These are phyloP conservation scores for Flaveria ramosissima DNA, from an alignment of 129 eudicot species.

Conservation along the genomic window DNA sequence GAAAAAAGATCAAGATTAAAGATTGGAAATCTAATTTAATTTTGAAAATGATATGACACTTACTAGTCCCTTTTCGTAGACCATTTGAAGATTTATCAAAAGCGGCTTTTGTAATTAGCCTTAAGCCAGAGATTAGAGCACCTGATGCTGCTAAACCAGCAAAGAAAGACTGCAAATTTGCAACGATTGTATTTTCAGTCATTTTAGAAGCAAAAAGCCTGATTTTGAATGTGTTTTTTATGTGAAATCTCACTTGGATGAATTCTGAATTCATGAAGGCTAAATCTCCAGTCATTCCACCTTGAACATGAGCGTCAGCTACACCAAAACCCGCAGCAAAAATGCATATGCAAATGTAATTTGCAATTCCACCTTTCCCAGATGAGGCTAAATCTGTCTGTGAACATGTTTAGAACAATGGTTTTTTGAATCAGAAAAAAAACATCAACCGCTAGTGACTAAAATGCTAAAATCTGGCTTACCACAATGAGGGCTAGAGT, in stretches of 20 bases:
- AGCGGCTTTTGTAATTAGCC: slow-evolving; percentile 60
- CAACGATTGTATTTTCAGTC: neutral
- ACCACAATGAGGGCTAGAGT: slow-evolving; percentile 61
- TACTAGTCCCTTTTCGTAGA: slow-evolving; percentile 63
- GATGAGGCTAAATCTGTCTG: slow-evolving; percentile 59
- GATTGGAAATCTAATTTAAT: neutral
- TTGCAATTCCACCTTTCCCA: slow-evolving; percentile 60
- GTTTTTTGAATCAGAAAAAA: neutral
- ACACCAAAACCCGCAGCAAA: slow-evolving; percentile 54
- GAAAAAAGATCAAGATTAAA: slow-evolving; percentile 5
- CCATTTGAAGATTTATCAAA: slow-evolving; percentile 52
- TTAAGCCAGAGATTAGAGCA: slow-evolving; percentile 52
- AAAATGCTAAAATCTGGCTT: slow-evolving; percentile 14
- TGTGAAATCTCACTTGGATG: slow-evolving; percentile 50
- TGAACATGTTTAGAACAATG: neutral
- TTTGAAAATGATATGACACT: neutral
- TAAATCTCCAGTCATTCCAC: slow-evolving; percentile 72
- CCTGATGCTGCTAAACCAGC: slow-evolving; percentile 78
- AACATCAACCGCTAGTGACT: neutral
- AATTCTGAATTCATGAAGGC: slow-evolving; percentile 71
- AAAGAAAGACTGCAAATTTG: slow-evolving; percentile 49
- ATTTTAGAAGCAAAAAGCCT: neutral
- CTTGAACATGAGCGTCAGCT: slow-evolving; percentile 74
- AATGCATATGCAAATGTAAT: slow-evolving; percentile 51
- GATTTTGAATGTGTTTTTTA: neutral